phyloP scores from a whole-genome alignment of 768 basidiomycete genomes.

The Hortiboletus campestris region DNA sequence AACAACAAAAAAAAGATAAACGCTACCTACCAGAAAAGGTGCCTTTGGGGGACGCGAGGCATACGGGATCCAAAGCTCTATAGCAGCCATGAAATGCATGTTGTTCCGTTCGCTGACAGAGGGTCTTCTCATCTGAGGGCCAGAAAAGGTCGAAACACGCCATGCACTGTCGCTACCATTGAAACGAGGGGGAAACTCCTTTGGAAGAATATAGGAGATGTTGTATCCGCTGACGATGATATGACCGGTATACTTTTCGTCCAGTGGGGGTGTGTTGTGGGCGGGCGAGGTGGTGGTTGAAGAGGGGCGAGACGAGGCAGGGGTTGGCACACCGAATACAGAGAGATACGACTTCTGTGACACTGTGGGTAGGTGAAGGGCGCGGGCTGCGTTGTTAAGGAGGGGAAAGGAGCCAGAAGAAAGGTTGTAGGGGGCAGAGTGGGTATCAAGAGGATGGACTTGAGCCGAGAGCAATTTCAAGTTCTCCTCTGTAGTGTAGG shows the following conservation, averaged over 20 bases:
- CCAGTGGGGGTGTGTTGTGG: conserved; percentile 44
- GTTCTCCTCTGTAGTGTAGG: conserved; percentile 60
- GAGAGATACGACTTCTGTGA: conserved; percentile 59
- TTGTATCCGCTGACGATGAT: conserved; percentile 76
- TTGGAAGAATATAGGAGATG: conserved; percentile 75
- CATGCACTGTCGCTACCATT: conserved; percentile 19
- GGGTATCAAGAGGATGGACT: conserved; percentile 72
- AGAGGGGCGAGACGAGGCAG: conserved; percentile 37
- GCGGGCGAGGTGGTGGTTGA: conserved; percentile 20
- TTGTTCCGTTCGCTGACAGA: conserved; percentile 57
- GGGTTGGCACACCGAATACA: conserved; percentile 46
- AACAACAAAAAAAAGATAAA: not conserved
- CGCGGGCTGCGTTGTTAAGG: conserved; percentile 65
- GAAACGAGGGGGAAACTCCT: conserved; percentile 48
- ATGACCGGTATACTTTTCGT: conserved; percentile 68
- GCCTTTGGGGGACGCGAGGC: conserved; percentile 63
- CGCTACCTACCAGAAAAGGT: conserved; percentile 63
- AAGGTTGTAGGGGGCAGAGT: conserved; percentile 74
- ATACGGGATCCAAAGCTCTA: conserved; percentile 75
- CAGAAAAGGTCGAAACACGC: conserved; percentile 25
- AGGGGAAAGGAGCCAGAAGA: conserved; percentile 60
- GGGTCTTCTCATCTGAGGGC: conserved; percentile 42
- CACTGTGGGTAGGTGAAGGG: conserved; percentile 62
- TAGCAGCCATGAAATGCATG: conserved; percentile 77
- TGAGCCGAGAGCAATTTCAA: conserved; percentile 70